These are phyloP conservation scores for Debaryomyces sp. DNA, from an alignment of 1,139 yeast genomes.

Conservation along the genomic window DNA sequence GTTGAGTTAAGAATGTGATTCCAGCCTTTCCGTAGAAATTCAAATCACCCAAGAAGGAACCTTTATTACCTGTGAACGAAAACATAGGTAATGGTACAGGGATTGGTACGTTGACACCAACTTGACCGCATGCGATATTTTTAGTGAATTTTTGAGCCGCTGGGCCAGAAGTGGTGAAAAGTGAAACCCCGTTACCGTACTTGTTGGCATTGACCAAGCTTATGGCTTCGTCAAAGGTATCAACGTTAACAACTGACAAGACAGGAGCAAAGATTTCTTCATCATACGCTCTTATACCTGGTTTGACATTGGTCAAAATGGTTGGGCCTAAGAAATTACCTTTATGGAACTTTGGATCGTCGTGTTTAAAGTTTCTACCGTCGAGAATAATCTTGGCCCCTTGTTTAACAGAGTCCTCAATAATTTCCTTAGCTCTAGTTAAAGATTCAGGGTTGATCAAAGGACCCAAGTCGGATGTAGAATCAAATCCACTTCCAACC, in stretches of 20 bases:
- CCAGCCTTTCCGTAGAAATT: conserved; percentile 83
- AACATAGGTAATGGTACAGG: conserved; percentile 86
- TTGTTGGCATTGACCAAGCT: conserved; percentile 62
- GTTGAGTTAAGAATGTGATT: conserved; percentile 69
- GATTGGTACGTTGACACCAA: conserved; percentile 79
- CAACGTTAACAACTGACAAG: conserved; percentile 62
- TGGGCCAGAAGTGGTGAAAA: conserved; percentile 72
- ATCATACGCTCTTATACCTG: conserved; percentile 73
- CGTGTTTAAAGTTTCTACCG: conserved; percentile 58
- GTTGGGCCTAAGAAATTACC: conserved; percentile 83
- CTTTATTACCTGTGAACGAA: conserved; percentile 79
- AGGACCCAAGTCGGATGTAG: conserved; percentile 69
- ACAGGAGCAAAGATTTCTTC: conserved; percentile 83
- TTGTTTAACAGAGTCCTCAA: conserved; percentile 57
- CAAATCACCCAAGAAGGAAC: conserved; percentile 76
- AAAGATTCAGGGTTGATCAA: conserved; percentile 64
- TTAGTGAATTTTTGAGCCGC: conserved; percentile 71
- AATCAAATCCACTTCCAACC: conserved; percentile 70
- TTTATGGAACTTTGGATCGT: conserved; percentile 49
- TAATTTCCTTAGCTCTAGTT: conserved; percentile 56
- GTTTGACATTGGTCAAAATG: conserved; percentile 61
- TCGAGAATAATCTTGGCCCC: conserved; percentile 64
- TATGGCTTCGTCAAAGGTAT: conserved; percentile 74
- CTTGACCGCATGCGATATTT: conserved; percentile 75
- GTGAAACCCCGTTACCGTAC: conserved; percentile 75